Evolutionary conservation across 2,329 filamentous ascomycete genomes (phyloP).

Genomic region (Uncinocarpus reesii): DNA sequence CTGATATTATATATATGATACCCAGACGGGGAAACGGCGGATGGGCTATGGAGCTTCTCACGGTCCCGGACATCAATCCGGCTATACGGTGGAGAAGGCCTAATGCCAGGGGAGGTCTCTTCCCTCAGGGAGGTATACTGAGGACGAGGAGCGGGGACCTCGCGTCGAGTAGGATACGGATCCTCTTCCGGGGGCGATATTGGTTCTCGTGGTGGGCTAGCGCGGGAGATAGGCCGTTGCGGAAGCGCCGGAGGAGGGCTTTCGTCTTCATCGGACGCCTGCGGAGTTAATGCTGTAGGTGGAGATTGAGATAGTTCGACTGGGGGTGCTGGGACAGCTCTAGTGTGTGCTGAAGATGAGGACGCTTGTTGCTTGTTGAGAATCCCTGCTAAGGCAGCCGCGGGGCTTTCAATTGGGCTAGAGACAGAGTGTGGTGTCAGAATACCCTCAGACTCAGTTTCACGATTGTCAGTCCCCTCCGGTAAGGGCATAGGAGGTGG

Average conservation of each 20-base stretch:
- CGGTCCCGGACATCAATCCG: slow-evolving; percentile 34
- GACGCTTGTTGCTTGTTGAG: slow-evolving; percentile 34
- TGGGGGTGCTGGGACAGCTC: slow-evolving; percentile 29
- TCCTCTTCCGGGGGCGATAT: slow-evolving; percentile 33
- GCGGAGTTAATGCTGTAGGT: slow-evolving; percentile 48
- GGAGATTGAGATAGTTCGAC: slow-evolving; percentile 34
- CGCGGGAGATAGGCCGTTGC: slow-evolving; percentile 51
- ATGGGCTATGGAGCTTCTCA: slow-evolving; percentile 38
- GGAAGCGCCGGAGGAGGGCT: slow-evolving; percentile 51
- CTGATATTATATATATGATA: slow-evolving; percentile 96
- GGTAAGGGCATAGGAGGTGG: slow-evolving; percentile 20
- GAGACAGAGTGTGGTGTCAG: slow-evolving; percentile 27
- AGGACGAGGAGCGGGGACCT: slow-evolving; percentile 32
- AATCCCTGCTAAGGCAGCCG: slow-evolving; percentile 47
- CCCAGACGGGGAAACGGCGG: slow-evolving; percentile 54
- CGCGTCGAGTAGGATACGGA: slow-evolving; percentile 1
- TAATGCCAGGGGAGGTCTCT: slow-evolving; percentile 33
- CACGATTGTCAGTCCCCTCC: slow-evolving; percentile 25
- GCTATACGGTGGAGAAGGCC: slow-evolving; percentile 48
- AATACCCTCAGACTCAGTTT: slow-evolving; percentile 38
- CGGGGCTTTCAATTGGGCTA: slow-evolving; percentile 42
- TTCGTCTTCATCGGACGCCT: slow-evolving; percentile 58
- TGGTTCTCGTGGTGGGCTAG: slow-evolving; percentile 48
- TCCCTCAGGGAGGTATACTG: slow-evolving; percentile 31
- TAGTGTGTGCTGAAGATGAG: slow-evolving; percentile 23